A percentile compares a stretch with the other conserved stretches of the same genome.
Conservation (phyloP, 129 eudicot species). For the Logfia minima region DNA sequence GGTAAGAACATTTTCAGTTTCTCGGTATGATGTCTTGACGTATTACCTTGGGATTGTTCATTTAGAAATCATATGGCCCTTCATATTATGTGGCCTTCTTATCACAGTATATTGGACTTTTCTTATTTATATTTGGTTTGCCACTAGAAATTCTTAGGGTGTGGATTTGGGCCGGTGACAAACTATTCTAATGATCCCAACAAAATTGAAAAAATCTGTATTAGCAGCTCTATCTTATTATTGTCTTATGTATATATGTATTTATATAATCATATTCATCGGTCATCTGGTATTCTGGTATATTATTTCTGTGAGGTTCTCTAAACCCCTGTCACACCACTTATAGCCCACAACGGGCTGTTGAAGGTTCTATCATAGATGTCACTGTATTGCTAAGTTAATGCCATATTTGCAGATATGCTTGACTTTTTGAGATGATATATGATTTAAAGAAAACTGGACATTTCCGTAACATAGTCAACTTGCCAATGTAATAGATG, state of each 20-base stretch:
- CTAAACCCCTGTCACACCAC: neutral
- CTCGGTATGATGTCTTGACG: neutral
- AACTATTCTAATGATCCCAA: neutral
- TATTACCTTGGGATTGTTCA: neutral
- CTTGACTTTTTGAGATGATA: neutral
- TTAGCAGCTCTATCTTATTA: neutral
- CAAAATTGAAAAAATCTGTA: neutral
- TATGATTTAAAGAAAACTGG: neutral
- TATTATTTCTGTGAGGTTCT: neutral
- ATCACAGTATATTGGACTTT: neutral
- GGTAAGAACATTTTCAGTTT: slow-evolving; percentile 46
- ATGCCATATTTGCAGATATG: neutral
- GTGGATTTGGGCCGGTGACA: neutral
- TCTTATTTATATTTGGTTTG: slow-evolving; percentile 9
- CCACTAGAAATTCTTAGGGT: slow-evolving; percentile 3
- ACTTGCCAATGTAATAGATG: neutral
- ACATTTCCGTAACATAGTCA: neutral
- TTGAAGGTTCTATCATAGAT: neutral
- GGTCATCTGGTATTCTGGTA: neutral
- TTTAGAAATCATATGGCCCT: neutral
- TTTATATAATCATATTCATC: neutral
- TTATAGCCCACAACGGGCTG: neutral
- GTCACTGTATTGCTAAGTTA: neutral
- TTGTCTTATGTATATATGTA: neutral
- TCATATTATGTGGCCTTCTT: neutral